Base-by-base conservation (phyloP, 1,284 basidiomycete genomes). In the Rhizopogon parksii region DNA sequence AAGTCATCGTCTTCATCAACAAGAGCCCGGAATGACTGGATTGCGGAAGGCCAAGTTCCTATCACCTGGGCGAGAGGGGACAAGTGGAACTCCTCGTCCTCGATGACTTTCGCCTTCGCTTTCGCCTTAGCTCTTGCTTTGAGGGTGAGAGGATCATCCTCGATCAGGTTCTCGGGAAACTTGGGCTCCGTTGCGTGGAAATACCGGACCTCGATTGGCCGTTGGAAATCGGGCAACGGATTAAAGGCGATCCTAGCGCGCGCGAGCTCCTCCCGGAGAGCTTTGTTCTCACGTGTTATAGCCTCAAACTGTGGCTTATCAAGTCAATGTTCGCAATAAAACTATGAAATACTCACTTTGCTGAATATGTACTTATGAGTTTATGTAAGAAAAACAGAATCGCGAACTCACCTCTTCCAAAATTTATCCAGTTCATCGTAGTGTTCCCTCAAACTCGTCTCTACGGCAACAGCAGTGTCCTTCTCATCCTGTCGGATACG, bases 1-100 rank as follows among this genome's bases (percentile, higher is more conserved):
- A 63, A 40, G 32, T 71, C 69, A 25, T 73, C 71, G 42, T 25
- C 56, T 46, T 65, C 63, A 9, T 73, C 68, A 36, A 58, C 54
- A 49, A 68, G 60, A 12, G 70, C 65, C 52, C 55, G 62, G 56
- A 71, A 65, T 19, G 60, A 62, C 47, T 58, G 64, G 17, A 62
- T 57, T 1, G 59, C 59, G 0, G 71, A 66, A n/a, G 63, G 54
- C 49, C 71, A 51, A 7, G 68, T 61, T 15, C 60, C 64, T 15
- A 68, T 55, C 15, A 68, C 56, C 27, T 68, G 64, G 40, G 63
- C 57, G 7, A 74, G 65, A 46, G 72, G 72, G 3, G 72, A 73
- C 4, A 73, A 65, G 49, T 64, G 66, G 53, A 74, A 67, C 35
- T 68, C 58, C 21, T 67, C 68, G 14, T 67, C 63, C 17, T 60